phyloP scores from a whole-genome alignment of 495 filamentous ascomycete species.

The Penicillium malachiteum region DNA sequence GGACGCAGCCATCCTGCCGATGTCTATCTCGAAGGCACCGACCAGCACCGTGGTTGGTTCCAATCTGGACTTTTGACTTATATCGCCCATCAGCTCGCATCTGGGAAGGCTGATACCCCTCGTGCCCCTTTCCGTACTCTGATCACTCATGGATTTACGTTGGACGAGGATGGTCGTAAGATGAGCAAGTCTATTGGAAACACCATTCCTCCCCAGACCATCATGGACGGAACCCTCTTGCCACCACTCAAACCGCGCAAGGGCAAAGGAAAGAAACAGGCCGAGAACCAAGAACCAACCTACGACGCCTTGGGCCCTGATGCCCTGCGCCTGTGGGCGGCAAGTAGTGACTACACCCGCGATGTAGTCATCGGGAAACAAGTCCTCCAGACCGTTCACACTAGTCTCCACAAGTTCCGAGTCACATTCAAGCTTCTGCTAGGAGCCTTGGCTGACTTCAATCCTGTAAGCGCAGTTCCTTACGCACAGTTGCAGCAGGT shows the following conservation, averaged over 20 bases:
- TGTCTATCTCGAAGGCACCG: slow-evolving; percentile 88
- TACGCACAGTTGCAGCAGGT: slow-evolving; percentile 49
- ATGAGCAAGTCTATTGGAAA: slow-evolving; percentile 99
- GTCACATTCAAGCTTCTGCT: slow-evolving; percentile 85
- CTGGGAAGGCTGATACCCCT: slow-evolving; percentile 32
- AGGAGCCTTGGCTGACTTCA: slow-evolving; percentile 70
- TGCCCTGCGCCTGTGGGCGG: slow-evolving; percentile 89
- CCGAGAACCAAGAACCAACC: slow-evolving; percentile 41
- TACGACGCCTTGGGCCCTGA: slow-evolving; percentile 71
- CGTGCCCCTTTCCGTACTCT: slow-evolving; percentile 75
- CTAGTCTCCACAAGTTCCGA: slow-evolving; percentile 77
- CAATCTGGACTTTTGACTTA: slow-evolving; percentile 96
- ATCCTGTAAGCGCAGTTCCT: slow-evolving; percentile 29
- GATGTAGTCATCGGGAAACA: slow-evolving; percentile 78
- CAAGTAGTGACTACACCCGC: slow-evolving; percentile 83
- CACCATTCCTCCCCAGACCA: slow-evolving; percentile 72
- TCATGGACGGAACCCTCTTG: slow-evolving; percentile 76
- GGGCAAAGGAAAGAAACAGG: slow-evolving; percentile 51
- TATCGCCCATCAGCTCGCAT: slow-evolving; percentile 58
- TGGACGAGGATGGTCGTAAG: slow-evolving; percentile 86
- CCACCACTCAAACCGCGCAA: slow-evolving; percentile 57
- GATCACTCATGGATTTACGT: slow-evolving; percentile 92
- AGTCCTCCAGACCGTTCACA: slow-evolving; percentile 71
- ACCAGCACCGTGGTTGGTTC: slow-evolving; percentile 98
- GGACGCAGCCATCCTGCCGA: slow-evolving; percentile 64